Evolutionary conservation across 1,139 yeast genomes (phyloP), one percentile per base, ranked within the genome.

Genomic region (Wickerhamiella pararugosa): DNA sequence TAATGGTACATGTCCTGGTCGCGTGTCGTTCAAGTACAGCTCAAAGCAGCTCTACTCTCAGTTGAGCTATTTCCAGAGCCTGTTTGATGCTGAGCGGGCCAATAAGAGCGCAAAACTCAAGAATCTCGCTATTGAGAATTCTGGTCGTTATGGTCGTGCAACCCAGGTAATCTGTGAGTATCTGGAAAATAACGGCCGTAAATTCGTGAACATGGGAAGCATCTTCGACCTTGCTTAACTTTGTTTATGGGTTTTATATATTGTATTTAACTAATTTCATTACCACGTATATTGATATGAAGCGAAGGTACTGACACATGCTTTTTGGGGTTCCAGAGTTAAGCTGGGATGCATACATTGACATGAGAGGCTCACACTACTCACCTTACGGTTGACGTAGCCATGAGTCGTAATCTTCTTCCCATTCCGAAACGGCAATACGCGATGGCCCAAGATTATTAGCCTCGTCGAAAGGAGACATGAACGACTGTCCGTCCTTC

Each of bases 11-110:
- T 90, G 97, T 59, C 78, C 79, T 51, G 98, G 98, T 29, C 71
- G 80, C 25, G 81, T 87, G 86, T 65, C 74, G 45, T 82, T 76
- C 61, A 72, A 71, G 48, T 90, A 83, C 59, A 67, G 76, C 34
- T 95, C 84, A 60, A 79, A 79, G 57, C 78, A 75, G 42, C 69
- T 92, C 40, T 90, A 90, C 65, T 83, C 82, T 55, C 98, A 92
- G 61, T 65, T 92, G 51, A 67, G 83, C 36, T 90, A 84, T 57
- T 75, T 81, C 52, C 76, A 75, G 49, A 72, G 87, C 4, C 58
- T 92, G 25, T 92, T 90, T 59, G 92, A 87, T 59, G 77, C 77
- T 38, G 90, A 80, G 42, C 80, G 79, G 61, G 86, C 86, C 43
- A 15, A 62, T 27, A 31, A 28, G 8, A 29, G 27, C 7, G 55